Evolutionary conservation across 306 rosid genomes (phyloP), one percentile per base, ranked within the genome.

Genomic region (Bauhinia variegata): DNA sequence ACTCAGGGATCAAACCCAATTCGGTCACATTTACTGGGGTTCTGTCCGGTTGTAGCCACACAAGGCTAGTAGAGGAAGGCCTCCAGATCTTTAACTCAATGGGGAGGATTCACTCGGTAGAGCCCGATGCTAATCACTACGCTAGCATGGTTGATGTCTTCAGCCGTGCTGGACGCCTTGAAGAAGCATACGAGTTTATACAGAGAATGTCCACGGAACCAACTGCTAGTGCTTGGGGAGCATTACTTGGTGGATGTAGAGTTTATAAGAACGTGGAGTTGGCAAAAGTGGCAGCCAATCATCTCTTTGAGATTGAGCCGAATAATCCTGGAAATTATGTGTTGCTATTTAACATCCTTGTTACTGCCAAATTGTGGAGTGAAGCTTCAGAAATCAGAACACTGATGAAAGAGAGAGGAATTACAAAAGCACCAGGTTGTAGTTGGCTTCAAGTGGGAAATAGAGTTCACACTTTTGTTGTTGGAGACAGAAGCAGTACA

Each of bases 21-120:
- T 53, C 87, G 31, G 73, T 74, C 64, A 82, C 89, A 28, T 85
- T 70, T 63, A 76, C 79, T 4, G 83, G 89, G 54, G 80, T 82
- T 58, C 51, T 85, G 53, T 82, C 83, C 32, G 85, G 89, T 57
- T 82, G 89, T 79, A 79, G 89, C 63, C 89, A 85, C 75, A 82
- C 89, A 28, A 52, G 66, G 54, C 64, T 82, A 17, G 87, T 82
- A 41, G 85, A 79, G 11, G 76, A 82, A 63, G 87, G 85, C 57
- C 53, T 76, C 12, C 34, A 33, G 31, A 70, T 79, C 34, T 82
- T 85, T 47, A 41, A 73, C 60, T 85, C 85, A 31, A 85, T 82
- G 86, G 56, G 16, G 68, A 77, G 70, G 73, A 81, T 73, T 79
- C 74, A 82, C 78, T 74, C 44, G 4, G 49, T 80, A 34, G 80